A percentile compares a stretch with the other conserved stretches of the same genome.
These are phyloP conservation scores for Carex pumila DNA, from an alignment of 176 grass and related monocot genomes.

Conservation along the genomic window DNA sequence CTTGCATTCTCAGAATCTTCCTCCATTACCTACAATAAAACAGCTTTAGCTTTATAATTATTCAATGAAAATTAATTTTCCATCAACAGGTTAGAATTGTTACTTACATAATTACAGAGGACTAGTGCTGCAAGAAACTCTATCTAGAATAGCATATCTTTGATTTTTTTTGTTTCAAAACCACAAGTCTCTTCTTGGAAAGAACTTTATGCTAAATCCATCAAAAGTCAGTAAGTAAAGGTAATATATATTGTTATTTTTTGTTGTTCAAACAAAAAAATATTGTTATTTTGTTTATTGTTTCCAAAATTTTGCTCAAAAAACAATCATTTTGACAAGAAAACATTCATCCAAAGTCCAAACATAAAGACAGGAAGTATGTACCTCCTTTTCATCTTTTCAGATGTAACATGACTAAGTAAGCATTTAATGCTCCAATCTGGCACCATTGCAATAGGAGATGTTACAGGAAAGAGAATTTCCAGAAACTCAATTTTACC, in stretches of 20 bases:
- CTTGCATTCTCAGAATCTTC: background rate
- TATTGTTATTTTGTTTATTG: background rate
- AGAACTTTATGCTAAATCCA: background rate
- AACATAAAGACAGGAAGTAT: background rate
- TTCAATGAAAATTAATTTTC: background rate
- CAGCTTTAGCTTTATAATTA: background rate
- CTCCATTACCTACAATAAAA: background rate
- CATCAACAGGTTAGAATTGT: background rate
- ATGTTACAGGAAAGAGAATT: constrained; percentile 34
- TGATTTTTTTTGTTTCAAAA: background rate
- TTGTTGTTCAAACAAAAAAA: too few species aligned
- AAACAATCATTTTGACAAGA: background rate
- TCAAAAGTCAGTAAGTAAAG: background rate
- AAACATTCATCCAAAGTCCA: background rate
- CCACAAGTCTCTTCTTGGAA: background rate
- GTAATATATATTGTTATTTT: too few species aligned
- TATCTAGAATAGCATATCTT: background rate
- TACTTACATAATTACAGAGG: background rate
- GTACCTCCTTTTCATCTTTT: background rate
- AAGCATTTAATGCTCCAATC: constrained; percentile 3
- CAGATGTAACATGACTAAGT: background rate
- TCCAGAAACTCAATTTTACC: constrained; percentile 35
- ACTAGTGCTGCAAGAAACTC: background rate
- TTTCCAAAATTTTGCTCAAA: background rate
- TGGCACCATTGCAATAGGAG: constrained; percentile 8